A percentile compares a stretch with the other conserved stretches of the same genome.
Evolutionary conservation across 345 rosid species (phyloP).

Genomic region (Pistacia atlantica): DNA sequence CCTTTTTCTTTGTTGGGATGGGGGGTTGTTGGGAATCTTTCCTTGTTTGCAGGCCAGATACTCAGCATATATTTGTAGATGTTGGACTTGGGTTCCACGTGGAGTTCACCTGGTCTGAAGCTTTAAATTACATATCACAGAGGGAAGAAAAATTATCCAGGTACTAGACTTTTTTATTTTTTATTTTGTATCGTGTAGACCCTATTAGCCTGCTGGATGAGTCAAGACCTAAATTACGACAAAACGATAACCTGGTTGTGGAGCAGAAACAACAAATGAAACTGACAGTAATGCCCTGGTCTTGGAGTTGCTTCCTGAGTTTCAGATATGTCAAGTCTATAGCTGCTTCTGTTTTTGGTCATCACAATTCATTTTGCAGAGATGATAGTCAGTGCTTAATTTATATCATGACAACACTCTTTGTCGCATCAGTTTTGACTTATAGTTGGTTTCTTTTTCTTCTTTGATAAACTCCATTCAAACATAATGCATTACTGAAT

Average conservation of each 20-base stretch:
- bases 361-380: neutral
- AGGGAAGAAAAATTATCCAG: conserved; percentile 65
- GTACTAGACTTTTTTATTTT: conserved; percentile 32
- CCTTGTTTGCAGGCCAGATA: conserved; percentile 43
- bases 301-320: neutral
- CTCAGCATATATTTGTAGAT: conserved; percentile 53
- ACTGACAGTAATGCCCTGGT: neutral
- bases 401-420: neutral
- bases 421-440: neutral
- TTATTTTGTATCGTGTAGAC: conserved; percentile 2
- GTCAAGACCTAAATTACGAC: neutral
- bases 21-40: neutral
- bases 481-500: conserved; percentile 5
- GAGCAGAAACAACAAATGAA: neutral
- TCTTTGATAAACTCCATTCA: neutral
- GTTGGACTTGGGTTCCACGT: conserved; percentile 66
- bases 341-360: neutral
- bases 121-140: conserved; percentile 43
- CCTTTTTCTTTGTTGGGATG: neutral
- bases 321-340: neutral
- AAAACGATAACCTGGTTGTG: neutral
- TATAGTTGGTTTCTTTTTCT: neutral
- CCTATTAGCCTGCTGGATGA: neutral
- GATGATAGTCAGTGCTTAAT: neutral
- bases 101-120: conserved; percentile 67